These are phyloP conservation scores for Mycena epipterygia DNA, from an alignment of 768 basidiomycete species.

Conservation along the genomic window DNA sequence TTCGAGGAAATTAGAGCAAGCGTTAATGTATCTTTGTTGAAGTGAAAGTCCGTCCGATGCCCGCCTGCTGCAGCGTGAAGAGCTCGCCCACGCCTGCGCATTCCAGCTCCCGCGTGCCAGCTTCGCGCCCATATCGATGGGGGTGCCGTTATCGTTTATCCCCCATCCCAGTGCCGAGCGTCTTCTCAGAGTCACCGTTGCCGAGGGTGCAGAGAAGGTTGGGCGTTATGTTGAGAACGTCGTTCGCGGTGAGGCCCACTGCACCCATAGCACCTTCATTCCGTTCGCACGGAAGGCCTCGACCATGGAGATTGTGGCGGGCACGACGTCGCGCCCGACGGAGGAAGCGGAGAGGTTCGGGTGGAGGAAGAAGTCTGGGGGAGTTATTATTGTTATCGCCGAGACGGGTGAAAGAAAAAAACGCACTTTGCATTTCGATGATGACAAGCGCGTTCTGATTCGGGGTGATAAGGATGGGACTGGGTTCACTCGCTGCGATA, in stretches of 20 bases:
- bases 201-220: too few species aligned
- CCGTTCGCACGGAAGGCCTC: constrained; percentile 47
- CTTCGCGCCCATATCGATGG: constrained; percentile 46
- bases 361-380: background rate
- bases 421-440: constrained; percentile 53
- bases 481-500: too few species aligned
- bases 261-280: constrained; percentile 49
- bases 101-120: constrained; percentile 50
- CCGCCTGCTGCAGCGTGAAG: constrained; percentile 44
- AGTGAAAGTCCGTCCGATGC: constrained; percentile 51
- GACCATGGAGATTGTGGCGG: constrained; percentile 46
- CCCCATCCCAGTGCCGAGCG: constrained; percentile 52
- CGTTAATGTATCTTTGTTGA: constrained; percentile 46
- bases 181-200: constrained; percentile 45
- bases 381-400: background rate
- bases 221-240: too few species aligned
- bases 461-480: too few species aligned
- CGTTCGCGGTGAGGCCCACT: constrained; percentile 47
- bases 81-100: constrained; percentile 48
- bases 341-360: too few species aligned
- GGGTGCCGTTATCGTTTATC: constrained; percentile 47
- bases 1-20: background rate
- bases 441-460: constrained; percentile 50
- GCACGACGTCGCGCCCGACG: constrained; percentile 46
- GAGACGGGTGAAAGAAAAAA: constrained; percentile 17